Conservation (phyloP, 2,329 filamentous ascomycete genomes). For the Emmonsiellopsis sp. region DNA sequence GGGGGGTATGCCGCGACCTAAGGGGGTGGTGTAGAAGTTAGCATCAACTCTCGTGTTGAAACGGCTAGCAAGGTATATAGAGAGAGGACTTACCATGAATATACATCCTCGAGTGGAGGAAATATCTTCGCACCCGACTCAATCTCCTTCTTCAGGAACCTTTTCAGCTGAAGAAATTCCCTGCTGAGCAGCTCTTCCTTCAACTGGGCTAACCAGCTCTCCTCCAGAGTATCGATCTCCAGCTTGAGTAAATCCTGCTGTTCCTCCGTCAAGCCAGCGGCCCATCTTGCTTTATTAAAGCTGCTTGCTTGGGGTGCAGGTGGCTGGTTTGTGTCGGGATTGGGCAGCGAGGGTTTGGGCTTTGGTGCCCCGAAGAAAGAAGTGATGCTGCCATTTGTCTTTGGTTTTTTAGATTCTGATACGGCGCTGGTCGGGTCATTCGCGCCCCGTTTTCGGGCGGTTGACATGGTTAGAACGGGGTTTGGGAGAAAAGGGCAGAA, state of each 20-base stretch:
- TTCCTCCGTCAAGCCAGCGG: slow-evolving; percentile 67
- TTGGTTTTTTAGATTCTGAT: slow-evolving; percentile 58
- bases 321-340: slow-evolving; percentile 14
- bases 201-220: slow-evolving; percentile 81
- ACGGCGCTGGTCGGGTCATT: neutral
- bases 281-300: slow-evolving; percentile 88
- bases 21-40: neutral
- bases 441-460: neutral
- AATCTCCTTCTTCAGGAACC: slow-evolving; percentile 72
- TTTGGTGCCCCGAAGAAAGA: slow-evolving; percentile 78
- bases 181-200: slow-evolving; percentile 74
- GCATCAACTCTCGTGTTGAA: slow-evolving; percentile 13
- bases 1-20: slow-evolving; percentile 89
- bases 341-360: slow-evolving; percentile 20
- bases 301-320: slow-evolving; percentile 30
- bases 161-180: slow-evolving; percentile 80
- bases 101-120: slow-evolving; percentile 79
- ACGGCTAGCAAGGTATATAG: neutral
- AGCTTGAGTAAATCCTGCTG: slow-evolving; percentile 74
- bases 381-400: slow-evolving; percentile 69
- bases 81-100: slow-evolving; percentile 66
- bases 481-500: neutral
- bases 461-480: neutral
- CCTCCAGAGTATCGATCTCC: slow-evolving; percentile 85
- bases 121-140: slow-evolving; percentile 69